A percentile compares a stretch with the other conserved stretches of the same genome.
These are phyloP conservation scores for Lepidium africanum DNA, from an alignment of 345 rosid species.

Conservation along the genomic window DNA sequence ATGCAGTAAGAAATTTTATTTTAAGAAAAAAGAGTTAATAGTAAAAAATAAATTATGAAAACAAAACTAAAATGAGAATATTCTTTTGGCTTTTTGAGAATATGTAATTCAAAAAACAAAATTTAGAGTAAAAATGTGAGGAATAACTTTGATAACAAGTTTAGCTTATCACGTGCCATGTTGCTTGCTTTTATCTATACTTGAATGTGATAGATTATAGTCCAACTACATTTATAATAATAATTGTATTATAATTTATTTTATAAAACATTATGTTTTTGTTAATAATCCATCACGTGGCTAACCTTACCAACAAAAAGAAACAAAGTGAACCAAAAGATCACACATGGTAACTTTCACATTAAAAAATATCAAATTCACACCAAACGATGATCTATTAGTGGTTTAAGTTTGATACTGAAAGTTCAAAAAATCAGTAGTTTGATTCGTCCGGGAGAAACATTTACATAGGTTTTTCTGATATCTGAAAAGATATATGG, in stretches of 20 bases:
- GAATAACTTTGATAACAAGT: conserved; percentile 27
- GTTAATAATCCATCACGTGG: background rate
- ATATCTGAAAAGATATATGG: too few relatives aligned
- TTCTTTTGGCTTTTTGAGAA: background rate
- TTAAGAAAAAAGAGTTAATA: background rate
- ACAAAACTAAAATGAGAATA: background rate
- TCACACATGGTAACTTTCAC: too few relatives aligned
- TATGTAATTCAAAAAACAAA: background rate
- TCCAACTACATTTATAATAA: background rate
- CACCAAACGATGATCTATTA: too few relatives aligned
- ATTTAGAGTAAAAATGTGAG: background rate
- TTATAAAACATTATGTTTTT: too few relatives aligned
- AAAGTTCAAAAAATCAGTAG: too few relatives aligned
- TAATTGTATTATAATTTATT: too few relatives aligned
- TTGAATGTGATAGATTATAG: background rate
- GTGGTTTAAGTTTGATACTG: too few relatives aligned
- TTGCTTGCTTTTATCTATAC: conserved; percentile 13
- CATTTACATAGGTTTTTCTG: too few relatives aligned
- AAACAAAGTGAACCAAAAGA: too few relatives aligned
- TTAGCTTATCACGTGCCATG: conserved; percentile 21
- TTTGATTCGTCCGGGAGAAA: too few relatives aligned
- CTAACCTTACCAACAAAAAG: background rate
- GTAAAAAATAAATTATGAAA: background rate
- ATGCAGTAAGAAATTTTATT: background rate
- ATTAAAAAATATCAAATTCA: too few relatives aligned